Percentiles rank a stretch among this genome's conserved stretches.
Evolutionary conservation across 2,329 filamentous ascomycete genomes (phyloP).

Genomic region (Truncatella angustata): DNA sequence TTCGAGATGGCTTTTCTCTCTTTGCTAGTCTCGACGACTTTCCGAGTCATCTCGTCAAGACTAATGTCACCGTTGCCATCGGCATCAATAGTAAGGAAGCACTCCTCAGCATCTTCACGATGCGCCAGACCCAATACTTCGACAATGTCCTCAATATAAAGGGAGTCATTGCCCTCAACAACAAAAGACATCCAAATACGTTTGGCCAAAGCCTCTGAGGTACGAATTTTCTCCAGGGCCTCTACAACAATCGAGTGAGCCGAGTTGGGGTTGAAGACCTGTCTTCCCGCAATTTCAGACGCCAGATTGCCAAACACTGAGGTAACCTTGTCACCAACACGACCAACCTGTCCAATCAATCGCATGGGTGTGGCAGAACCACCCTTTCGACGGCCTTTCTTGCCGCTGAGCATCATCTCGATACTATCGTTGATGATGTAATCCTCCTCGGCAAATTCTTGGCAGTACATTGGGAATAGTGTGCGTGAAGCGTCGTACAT

Average conservation of each 20-base stretch:
- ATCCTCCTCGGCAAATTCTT: slow-evolving; percentile 88
- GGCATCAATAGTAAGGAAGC: slow-evolving; percentile 75
- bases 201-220: slow-evolving; percentile 88
- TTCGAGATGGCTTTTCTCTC: slow-evolving; percentile 85
- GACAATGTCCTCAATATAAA: slow-evolving; percentile 77
- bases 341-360: slow-evolving; percentile 72
- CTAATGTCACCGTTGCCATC: slow-evolving; percentile 94
- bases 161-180: slow-evolving; percentile 77
- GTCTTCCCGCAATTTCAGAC: slow-evolving; percentile 90
- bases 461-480: slow-evolving; percentile 89
- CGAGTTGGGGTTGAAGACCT: slow-evolving; percentile 90
- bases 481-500: slow-evolving; percentile 88
- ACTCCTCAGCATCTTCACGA: slow-evolving; percentile 78
- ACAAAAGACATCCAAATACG: slow-evolving; percentile 99
- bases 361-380: slow-evolving; percentile 75
- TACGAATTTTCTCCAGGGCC: slow-evolving; percentile 79
- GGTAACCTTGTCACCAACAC: slow-evolving; percentile 89
- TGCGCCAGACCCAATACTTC: slow-evolving; percentile 81
- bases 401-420: slow-evolving; percentile 63
- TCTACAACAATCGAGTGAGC: slow-evolving; percentile 87
- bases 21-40: slow-evolving; percentile 78
- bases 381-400: slow-evolving; percentile 38
- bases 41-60: slow-evolving; percentile 91
- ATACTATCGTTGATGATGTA: slow-evolving; percentile 85
- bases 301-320: slow-evolving; percentile 91